Percentiles rank a stretch among this genome's conserved stretches.
phyloP scores from a whole-genome alignment of 345 rosid species.

The Noccaea caerulescens region DNA sequence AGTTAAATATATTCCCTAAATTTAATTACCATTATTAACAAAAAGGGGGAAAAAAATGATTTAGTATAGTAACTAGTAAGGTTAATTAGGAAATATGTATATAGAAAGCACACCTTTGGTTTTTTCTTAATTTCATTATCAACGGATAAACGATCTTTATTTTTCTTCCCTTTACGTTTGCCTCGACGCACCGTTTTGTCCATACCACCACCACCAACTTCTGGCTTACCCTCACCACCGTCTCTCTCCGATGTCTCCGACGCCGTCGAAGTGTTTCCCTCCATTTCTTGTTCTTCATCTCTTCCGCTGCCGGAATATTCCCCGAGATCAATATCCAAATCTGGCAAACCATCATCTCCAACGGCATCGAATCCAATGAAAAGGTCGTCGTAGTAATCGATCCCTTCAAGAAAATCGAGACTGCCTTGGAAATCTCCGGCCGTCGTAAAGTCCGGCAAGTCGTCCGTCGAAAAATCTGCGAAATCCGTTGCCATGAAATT shows the following conservation, averaged over 20 bases:
- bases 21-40: too few species aligned
- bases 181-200: conserved; percentile 44
- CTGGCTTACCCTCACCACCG: conserved; percentile 41
- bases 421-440: conserved; percentile 45
- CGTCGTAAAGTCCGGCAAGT: conserved; percentile 57
- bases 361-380: conserved; percentile 61
- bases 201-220: conserved; percentile 49
- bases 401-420: conserved; percentile 51
- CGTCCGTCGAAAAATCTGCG: conserved; percentile 48
- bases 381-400: conserved; percentile 82
- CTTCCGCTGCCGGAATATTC: conserved; percentile 62
- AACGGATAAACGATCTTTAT: conserved; percentile 53
- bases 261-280: conserved; percentile 51
- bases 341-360: conserved; percentile 64
- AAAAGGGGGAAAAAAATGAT: too few species aligned
- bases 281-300: conserved; percentile 63
- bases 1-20: too few species aligned
- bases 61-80: too few species aligned
- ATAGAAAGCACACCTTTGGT: conserved; percentile 34
- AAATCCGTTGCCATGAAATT: conserved; percentile 53
- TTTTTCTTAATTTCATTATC: conserved; percentile 45
- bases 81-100: background rate
- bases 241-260: conserved; percentile 42
- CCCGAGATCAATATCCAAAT: conserved; percentile 73
- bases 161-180: conserved; percentile 53